These are phyloP conservation scores for Graphiopsis chlorocephala DNA, from an alignment of 2,329 filamentous ascomycete species.

Conservation along the genomic window DNA sequence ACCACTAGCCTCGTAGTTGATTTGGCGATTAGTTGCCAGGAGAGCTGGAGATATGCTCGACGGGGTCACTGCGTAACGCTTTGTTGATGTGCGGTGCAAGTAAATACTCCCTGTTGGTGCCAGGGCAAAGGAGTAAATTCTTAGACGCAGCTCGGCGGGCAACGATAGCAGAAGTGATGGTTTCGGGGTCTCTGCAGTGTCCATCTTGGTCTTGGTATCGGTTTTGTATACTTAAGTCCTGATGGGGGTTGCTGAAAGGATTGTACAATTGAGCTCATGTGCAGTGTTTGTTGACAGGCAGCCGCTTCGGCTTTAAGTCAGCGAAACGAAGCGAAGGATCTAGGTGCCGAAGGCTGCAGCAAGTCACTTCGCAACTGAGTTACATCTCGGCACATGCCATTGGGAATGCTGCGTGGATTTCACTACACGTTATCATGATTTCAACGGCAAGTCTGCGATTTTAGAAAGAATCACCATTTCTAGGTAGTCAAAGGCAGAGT, in stretches of 20 bases:
- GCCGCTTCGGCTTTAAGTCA: not conserved
- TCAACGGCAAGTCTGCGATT: not conserved
- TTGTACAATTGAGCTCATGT: not conserved
- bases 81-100: constrained; percentile 21
- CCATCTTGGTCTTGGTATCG: not conserved
- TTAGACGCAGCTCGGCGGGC: constrained; percentile 36
- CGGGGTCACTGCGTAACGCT: constrained; percentile 22
- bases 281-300: not conserved
- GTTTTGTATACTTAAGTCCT: not conserved
- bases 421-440: not conserved
- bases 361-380: not conserved
- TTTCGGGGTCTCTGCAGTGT: not conserved
- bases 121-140: constrained; percentile 35
- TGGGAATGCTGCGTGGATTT: not conserved
- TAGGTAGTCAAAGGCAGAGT: not conserved
- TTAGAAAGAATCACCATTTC: too few species aligned
- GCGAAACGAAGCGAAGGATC: constrained; percentile 1
- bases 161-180: constrained; percentile 23
- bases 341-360: not conserved
- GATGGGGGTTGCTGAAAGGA: not conserved
- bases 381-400: not conserved
- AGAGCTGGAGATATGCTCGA: constrained; percentile 37
- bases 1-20: constrained; percentile 39
- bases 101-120: constrained; percentile 24
- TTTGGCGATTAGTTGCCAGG: constrained; percentile 39